These are phyloP conservation scores for Coccomyxa subellipsoidea DNA, from an alignment of 163 green algal species.

Conservation along the genomic window DNA sequence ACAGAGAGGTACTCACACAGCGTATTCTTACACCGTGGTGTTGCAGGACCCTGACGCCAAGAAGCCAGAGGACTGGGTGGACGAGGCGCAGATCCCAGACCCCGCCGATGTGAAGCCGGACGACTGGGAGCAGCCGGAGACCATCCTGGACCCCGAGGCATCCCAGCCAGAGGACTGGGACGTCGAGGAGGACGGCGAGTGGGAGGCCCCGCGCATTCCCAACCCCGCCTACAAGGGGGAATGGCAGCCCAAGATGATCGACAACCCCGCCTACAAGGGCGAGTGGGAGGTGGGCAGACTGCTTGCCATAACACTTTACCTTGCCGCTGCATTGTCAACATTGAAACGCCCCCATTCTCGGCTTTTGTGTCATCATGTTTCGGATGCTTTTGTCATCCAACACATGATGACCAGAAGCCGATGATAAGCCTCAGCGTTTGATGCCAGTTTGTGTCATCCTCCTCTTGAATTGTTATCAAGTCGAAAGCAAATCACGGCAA, in stretches of 20 bases:
- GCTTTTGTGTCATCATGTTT: too few species aligned
- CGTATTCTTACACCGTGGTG: too few species aligned
- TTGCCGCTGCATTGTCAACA: too few species aligned
- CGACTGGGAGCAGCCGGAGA: constrained; percentile 81
- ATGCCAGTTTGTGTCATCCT: too few species aligned
- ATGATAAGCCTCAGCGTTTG: too few species aligned
- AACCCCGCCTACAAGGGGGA: constrained; percentile 82
- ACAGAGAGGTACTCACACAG: too few species aligned
- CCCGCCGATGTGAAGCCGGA: constrained; percentile 72
- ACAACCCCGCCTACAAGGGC: constrained; percentile 79
- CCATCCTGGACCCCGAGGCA: constrained; percentile 74
- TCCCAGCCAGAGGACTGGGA: constrained; percentile 80
- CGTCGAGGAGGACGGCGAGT: constrained; percentile 87
- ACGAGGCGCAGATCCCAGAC: constrained; percentile 75
- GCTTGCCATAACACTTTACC: background rate
- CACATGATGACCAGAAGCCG: too few species aligned
- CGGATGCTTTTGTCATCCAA: too few species aligned
- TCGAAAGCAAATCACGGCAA: too few species aligned
- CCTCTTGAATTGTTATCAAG: too few species aligned
- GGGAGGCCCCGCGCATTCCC: constrained; percentile 63
- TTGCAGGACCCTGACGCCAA: constrained; percentile 52
- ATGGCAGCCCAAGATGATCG: constrained; percentile 74
- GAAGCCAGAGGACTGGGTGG: constrained; percentile 88
- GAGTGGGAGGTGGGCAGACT: constrained; percentile 53
- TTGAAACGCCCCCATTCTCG: too few species aligned